A percentile compares a stretch with the other conserved stretches of the same genome.
These are phyloP conservation scores for Boechera divaricarpa DNA, from an alignment of 345 rosid species.

Conservation along the genomic window DNA sequence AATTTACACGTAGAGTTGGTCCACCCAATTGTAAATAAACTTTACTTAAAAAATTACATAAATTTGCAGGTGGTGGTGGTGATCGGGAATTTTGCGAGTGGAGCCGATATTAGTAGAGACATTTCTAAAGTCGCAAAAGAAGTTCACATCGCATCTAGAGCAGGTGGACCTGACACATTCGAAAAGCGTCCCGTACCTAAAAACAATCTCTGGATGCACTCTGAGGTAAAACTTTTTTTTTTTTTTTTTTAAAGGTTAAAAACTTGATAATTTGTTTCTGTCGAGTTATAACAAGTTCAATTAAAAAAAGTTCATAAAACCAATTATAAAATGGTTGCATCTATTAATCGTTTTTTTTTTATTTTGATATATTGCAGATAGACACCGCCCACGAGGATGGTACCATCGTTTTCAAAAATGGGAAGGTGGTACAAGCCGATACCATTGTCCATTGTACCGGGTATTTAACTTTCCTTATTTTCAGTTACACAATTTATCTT, in stretches of 20 bases:
- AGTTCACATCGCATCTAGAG: constrained; percentile 68
- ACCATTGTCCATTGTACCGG: constrained; percentile 79
- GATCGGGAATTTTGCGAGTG: constrained; percentile 69
- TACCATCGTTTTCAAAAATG: constrained; percentile 58
- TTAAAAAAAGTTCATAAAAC: neutral
- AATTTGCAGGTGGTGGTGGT: constrained; percentile 57
- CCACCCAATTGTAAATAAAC: neutral
- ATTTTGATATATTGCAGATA: constrained; percentile 54
- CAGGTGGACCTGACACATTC: constrained; percentile 48
- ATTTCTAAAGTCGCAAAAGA: constrained; percentile 71
- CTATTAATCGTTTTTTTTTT: neutral
- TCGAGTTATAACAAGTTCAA: no score
- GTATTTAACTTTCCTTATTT: constrained; percentile 44
- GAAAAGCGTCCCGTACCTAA: constrained; percentile 47
- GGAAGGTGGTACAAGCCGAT: constrained; percentile 56
- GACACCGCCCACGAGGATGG: constrained; percentile 61
- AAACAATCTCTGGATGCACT: constrained; percentile 68
- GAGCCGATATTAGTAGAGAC: constrained; percentile 69
- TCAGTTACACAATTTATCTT: no score
- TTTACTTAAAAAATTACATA: neutral
- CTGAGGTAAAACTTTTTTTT: constrained; percentile 56
- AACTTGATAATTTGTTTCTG: neutral
- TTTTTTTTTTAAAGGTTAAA: neutral
- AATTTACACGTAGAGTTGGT: no score
- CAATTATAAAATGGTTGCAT: neutral